phyloP scores from a whole-genome alignment of 495 filamentous ascomycete species.

The Penicillium chermesinum region DNA sequence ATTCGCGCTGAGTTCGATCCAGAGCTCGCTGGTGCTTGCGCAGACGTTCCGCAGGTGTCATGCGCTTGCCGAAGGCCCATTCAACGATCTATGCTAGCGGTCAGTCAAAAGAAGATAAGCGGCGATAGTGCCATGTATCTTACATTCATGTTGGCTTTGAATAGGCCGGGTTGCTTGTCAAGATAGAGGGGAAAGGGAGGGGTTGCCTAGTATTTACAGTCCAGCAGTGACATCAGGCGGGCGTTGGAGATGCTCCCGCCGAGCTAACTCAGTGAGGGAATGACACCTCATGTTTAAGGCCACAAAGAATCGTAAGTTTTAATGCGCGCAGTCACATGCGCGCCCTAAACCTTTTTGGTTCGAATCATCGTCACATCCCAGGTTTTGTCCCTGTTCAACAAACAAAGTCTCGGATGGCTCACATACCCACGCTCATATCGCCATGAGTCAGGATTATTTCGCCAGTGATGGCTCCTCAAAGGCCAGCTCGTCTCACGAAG shows the following conservation, averaged over 20 bases:
- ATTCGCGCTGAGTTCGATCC: constrained; percentile 93
- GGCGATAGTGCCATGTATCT: constrained; percentile 9
- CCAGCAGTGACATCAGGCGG: constrained; percentile 27
- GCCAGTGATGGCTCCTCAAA: constrained; percentile 41
- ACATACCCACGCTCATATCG: constrained; percentile 14
- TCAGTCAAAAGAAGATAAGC: constrained; percentile 2
- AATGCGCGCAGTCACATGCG: constrained; percentile 23
- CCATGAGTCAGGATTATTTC: constrained; percentile 73
- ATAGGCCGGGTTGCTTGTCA: background rate
- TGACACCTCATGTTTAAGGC: background rate
- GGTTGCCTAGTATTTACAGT: background rate
- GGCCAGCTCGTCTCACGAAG: constrained; percentile 33
- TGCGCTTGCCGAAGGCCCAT: constrained; percentile 98
- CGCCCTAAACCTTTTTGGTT: constrained; percentile 20
- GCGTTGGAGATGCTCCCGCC: background rate
- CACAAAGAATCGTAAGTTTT: constrained; percentile 4
- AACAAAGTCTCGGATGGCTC: constrained; percentile 20
- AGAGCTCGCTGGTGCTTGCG: constrained; percentile 95
- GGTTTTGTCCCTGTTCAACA: constrained; percentile 4
- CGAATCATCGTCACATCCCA: constrained; percentile 17
- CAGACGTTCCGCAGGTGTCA: constrained; percentile 93
- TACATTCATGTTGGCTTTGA: constrained; percentile 56
- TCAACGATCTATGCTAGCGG: constrained; percentile 66
- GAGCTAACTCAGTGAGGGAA: background rate
- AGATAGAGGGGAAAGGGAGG: background rate